Conservation (phyloP, 1,284 basidiomycete genomes). For the Tetrapyrgos nigripes region DNA sequence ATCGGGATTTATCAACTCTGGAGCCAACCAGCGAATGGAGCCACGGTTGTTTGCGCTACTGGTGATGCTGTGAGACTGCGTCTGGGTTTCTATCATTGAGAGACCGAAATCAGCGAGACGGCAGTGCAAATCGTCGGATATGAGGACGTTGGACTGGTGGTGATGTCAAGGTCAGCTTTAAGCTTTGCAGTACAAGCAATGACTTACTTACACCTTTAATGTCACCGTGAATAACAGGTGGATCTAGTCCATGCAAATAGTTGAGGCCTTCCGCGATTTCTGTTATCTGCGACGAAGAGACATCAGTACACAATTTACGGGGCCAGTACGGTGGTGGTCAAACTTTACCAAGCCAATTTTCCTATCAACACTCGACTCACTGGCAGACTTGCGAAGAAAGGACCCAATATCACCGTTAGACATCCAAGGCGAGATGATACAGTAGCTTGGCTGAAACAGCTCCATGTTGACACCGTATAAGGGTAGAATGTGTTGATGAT, state of each 20-base stretch:
- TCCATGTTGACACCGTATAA: slow-evolving; percentile 10
- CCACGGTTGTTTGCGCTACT: neutral
- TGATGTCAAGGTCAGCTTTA: neutral
- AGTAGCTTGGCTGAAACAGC: neutral
- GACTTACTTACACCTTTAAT: slow-evolving; percentile 9
- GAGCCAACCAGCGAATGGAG: slow-evolving; percentile 9
- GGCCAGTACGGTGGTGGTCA: no score
- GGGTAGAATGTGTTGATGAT: slow-evolving; percentile 3
- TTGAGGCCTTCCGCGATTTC: slow-evolving; percentile 7
- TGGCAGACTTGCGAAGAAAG: neutral
- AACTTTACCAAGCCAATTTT: no score
- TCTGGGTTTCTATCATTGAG: neutral
- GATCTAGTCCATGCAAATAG: slow-evolving; percentile 2
- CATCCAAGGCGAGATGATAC: slow-evolving; percentile 6
- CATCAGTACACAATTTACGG: no score
- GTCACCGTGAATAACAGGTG: slow-evolving; percentile 8
- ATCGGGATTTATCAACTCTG: neutral
- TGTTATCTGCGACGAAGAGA: neutral
- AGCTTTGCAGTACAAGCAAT: neutral
- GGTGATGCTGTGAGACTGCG: neutral
- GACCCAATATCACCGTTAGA: neutral
- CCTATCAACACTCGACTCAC: no score
- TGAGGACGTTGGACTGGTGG: neutral
- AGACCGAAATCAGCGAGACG: slow-evolving; percentile 1
- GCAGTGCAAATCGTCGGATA: neutral